Conservation (phyloP, 2,329 filamentous ascomycete genomes). For the Bipolaris victoriae region DNA sequence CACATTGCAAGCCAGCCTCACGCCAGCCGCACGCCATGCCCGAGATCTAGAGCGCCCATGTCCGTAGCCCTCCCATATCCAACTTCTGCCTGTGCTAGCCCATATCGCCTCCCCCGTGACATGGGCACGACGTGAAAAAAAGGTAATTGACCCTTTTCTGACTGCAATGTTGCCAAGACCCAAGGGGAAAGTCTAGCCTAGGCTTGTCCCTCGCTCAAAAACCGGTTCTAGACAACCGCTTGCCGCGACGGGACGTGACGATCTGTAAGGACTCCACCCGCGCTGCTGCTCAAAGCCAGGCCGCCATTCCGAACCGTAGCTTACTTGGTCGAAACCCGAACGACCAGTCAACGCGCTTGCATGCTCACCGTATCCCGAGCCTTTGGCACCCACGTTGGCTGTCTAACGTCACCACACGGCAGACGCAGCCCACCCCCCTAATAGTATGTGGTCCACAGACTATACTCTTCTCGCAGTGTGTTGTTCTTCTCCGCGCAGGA, state of each 20-base stretch:
- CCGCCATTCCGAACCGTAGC: slow-evolving; percentile 24
- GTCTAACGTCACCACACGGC: slow-evolving; percentile 18
- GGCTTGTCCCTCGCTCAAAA: slow-evolving; percentile 24
- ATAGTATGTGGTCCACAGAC: slow-evolving; percentile 8
- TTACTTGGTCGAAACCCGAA: slow-evolving; percentile 12
- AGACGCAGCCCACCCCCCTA: slow-evolving; percentile 10
- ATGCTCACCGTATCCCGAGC: slow-evolving; percentile 18
- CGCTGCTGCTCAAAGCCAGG: slow-evolving; percentile 11
- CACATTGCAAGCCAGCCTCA: slow-evolving; percentile 32
- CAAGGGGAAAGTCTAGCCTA: slow-evolving; percentile 9
- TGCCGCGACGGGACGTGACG: slow-evolving; percentile 34
- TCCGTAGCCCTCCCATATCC: slow-evolving; percentile 1
- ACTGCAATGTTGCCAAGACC: background rate
- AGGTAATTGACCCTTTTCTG: slow-evolving; percentile 3
- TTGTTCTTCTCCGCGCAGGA: slow-evolving; percentile 23
- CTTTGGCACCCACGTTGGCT: slow-evolving; percentile 16
- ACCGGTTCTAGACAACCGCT: slow-evolving; percentile 36
- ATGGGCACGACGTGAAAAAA: background rate
- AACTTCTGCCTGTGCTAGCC: slow-evolving; percentile 8
- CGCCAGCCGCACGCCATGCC: slow-evolving; percentile 24
- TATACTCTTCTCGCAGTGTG: slow-evolving; percentile 8
- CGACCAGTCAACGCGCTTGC: slow-evolving; percentile 12
- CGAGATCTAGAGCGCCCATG: slow-evolving; percentile 13
- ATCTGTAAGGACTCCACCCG: slow-evolving; percentile 23
- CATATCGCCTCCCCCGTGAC: slow-evolving; percentile 21